Base-by-base conservation (phyloP, 1,139 yeast species). In the Chernovozyma aurita region DNA sequence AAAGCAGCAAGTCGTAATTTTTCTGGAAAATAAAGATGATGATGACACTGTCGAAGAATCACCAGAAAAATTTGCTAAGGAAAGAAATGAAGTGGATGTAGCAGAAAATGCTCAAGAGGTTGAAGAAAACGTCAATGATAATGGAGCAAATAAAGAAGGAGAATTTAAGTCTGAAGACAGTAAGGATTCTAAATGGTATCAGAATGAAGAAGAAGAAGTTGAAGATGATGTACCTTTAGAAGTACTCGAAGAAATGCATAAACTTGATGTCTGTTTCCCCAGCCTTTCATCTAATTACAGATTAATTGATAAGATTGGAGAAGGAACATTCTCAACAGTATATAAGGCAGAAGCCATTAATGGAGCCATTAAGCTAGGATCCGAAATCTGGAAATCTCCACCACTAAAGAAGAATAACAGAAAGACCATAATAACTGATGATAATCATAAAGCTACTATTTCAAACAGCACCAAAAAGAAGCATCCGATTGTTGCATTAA, bases 301-400 rank as follows among this genome's bases (percentile, higher is more conserved):
- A 29, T 63, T 92, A 18, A 61, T 85, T 25, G 94, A 86, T 49
- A 85, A 90, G 54, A 85, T 90, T 45, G 99, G 98, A 11, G 97
- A 90, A 56, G 97, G 97, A 18, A 88, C 97, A 0, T 88, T 88
- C 52, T 85, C 95, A 17, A 78, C 88, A 1, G 96, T 92, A 4
- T 92, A 87, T 67, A 84, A 84, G 53, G 96, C 97, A 0, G 80
- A 80, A 42, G 95, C 90, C 39, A 55, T 80, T 34, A 64, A 65
- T 39, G 76, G 75, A 1, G 49, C 63, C 12, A 59, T 60, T 34
- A 63, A 50, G 45, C 52, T 61, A 40, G 68, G 64, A 15, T 58
- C 63, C 27, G 76, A 59, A 42, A 56, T 61, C 31, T 70, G 76
- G 76, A 65, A 61, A 43, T 65, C 73, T 1, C 76, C 76, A 4